Evolutionary conservation across 2,329 filamentous ascomycete species (phyloP), one percentile per base, ranked within the genome.

Genomic region (Colletotrichum sp.): DNA sequence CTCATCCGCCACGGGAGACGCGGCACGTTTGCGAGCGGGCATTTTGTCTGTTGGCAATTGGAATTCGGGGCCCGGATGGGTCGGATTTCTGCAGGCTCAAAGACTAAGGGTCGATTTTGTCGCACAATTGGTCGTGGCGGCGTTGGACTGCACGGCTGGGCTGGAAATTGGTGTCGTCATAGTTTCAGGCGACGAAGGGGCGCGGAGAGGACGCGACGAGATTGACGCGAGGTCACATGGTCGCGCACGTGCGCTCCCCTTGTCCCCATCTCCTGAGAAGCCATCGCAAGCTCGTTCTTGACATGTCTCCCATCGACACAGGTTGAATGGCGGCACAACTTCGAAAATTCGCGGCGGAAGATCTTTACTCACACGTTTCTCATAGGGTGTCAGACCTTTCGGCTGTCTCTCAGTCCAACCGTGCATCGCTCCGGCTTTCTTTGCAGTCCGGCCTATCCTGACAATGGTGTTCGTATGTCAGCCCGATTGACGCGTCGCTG

Each of bases 11-110:
- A 79, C 72, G 6, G 82, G 76, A 16, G 81, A 82, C 8, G 81
- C 74, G 3, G 82, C 81, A 13, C 84, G 83, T 74, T 89, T 89
- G 13, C 81, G 82, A 18, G 83, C 80, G 8, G 86, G 81, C 87
- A 88, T 88, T 9, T 75, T 22, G 8, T 16, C 10, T 4, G 12
- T 22, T 43, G 0, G 16, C 12, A 32, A 13, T 25, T 22, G 27
- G 3, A 48, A 27, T 32, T 61, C 10, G 6, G 66, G 30, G 13
- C 18, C 62, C 36, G 25, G 39, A 15, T 32, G 65, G 15, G 3
- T 55, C 25, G 43, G 39, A 25, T 3, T 39, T 9, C 28, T 28
- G 16, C 58, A 32, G 18, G 1, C n/a, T 61, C 58, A 58, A 22
- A 61, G 32, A 22, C 4, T 13, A n/a, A 16, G 18, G 5, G 28